Evolutionary conservation across 768 basidiomycete genomes (phyloP), one percentile per base, ranked within the genome.

Genomic region (Termitomyces sp.): DNA sequence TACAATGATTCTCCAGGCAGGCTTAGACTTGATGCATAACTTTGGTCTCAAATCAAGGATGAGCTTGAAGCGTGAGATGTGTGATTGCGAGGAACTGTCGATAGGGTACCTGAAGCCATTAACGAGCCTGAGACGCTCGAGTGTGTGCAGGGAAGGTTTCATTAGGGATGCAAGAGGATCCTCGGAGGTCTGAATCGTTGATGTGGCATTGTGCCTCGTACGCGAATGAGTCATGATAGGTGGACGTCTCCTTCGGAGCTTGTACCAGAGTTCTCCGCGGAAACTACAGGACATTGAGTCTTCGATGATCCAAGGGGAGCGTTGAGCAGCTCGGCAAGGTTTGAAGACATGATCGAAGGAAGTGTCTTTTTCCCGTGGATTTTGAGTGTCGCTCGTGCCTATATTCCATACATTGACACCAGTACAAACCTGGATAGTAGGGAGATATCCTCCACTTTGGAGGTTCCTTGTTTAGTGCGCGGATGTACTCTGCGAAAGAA

Each of bases 401-500:
- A 18, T 40, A 18, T 40, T 18, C 18, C 18, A 40, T n/a, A 38
- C 9, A 38, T 38, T 7, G 6, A 61, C 1, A 8, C 60, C 54
- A 9, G 57, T 55, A 30, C 54, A 56, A 9, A 28, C 55, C 16
- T 46, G 47, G 18, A 43, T n/a, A 43, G 52, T 46, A 35, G 51
- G 35, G 48, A 57, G 11, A 36, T 51, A 2, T 44, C 14, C 28
- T 38, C 47, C 24, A 36, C 11, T 18, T 6, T 13, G 41, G 28
- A 51, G 1, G n/a, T 38, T 32, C 61, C 48, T 43, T 55, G 32
- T 62, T 55, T 3, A 57, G 51, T 3, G 32, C 11, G 9, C 41
- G 51, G 35, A 62, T 58, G 43, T 59, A 57, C 14, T 56, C 43
- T 8, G 57, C 48, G 48, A 62, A 62, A 47, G 56, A 62, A 2